Evolutionary conservation across 257 asterid species (phyloP), one percentile per base, ranked within the genome.

Genomic region (Orobanche coerulescens): DNA sequence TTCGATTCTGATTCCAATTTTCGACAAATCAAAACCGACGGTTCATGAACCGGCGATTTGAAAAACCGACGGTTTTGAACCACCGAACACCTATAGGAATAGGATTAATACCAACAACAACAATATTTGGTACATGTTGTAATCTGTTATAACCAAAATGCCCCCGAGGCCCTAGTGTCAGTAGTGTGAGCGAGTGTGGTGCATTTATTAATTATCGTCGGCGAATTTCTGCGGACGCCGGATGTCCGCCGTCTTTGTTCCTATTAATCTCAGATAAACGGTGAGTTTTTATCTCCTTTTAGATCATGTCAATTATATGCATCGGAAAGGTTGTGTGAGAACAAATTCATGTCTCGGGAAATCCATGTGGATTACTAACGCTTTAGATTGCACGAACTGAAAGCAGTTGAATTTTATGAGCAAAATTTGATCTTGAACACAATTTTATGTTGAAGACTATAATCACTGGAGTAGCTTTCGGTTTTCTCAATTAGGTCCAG

Each of bases 171-270:
- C 23, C 44, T 30, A 26, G 44, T n/a, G n/a, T n/a, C n/a, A n/a
- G n/a, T n/a, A n/a, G n/a, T n/a, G n/a, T n/a, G n/a, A n/a, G n/a
- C n/a, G n/a, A n/a, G n/a, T 16, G 39, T 22, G 48, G 23, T 26
- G 22, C 57, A 34, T 53, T n/a, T 24, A 23, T 58, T 54, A 5
- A 16, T 56, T 26, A 57, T 55, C 59, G 67, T 62, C 77, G 63
- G 51, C 42, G 26, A 36, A 6, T 46, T 59, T 72, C 24, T 34
- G 66, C 59, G 64, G 67, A 14, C 53, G 36, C 43, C 56, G 39
- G 7, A 14, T 18, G 15, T 40, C 26, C 6, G 58, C 47, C 63
- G 53, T 22, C 58, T 7, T 49, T 28, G 30, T 47, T 26, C 24
- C 44, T 8, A 6, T 6, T 5, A 44, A 12, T 28, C 44, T 0